phyloP scores from a whole-genome alignment of 2,329 filamentous ascomycete species.

The Anisogramma anomala region DNA sequence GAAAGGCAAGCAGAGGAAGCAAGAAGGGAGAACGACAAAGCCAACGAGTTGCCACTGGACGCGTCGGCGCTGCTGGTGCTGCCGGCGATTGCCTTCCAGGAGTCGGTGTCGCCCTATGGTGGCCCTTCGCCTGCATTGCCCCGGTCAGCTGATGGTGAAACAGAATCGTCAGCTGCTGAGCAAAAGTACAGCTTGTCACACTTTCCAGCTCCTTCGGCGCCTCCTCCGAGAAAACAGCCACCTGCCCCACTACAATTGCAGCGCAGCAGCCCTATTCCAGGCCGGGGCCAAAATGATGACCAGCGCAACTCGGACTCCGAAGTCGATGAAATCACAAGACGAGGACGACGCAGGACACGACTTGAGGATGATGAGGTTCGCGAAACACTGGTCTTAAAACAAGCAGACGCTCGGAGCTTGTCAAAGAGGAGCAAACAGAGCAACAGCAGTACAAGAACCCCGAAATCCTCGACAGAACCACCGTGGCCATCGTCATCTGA shows the following conservation, averaged over 20 bases:
- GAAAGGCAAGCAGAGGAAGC: conserved; percentile 35
- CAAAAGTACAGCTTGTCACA: conserved; percentile 34
- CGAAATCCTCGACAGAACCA: conserved; percentile 27
- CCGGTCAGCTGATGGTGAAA: conserved; percentile 23
- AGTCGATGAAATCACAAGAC: conserved; percentile 51
- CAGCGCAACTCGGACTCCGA: conserved; percentile 67
- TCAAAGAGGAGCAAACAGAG: conserved; percentile 60
- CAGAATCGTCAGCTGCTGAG: conserved; percentile 32
- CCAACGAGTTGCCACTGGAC: conserved; percentile 39
- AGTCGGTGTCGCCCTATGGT: too few species aligned
- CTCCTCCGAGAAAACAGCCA: conserved; percentile 66
- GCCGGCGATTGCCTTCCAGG: conserved; percentile 41
- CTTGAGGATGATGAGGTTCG: conserved; percentile 78
- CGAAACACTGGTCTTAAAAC: conserved; percentile 53
- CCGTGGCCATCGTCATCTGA: conserved; percentile 27
- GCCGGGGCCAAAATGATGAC: conserved; percentile 38
- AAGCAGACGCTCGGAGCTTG: conserved; percentile 58
- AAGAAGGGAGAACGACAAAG: conserved; percentile 34
- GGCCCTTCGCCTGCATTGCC: conserved; percentile 30
- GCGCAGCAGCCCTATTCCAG: conserved; percentile 24
- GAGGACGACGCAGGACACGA: conserved; percentile 72
- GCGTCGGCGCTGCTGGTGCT: conserved; percentile 43
- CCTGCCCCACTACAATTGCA: conserved; percentile 72
- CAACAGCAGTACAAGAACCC: conserved; percentile 37
- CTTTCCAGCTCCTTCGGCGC: conserved; percentile 42